A percentile compares a stretch with the other conserved stretches of the same genome.
Evolutionary conservation across 106 monocot genomes (phyloP).

Genomic region (Platanthera guangdongensis): DNA sequence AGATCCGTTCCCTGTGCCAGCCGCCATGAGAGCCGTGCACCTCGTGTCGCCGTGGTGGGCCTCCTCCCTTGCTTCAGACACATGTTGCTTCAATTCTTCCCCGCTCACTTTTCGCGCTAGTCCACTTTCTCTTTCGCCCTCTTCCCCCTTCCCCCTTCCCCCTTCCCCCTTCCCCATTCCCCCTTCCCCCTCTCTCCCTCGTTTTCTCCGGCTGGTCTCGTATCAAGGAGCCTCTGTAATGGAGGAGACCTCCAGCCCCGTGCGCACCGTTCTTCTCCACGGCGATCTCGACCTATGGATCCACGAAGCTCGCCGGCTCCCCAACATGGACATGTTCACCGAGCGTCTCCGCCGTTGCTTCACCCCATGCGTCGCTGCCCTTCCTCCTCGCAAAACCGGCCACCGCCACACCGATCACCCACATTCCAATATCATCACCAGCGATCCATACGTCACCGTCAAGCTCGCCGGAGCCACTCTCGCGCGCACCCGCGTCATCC

Average conservation of each 20-base stretch:
- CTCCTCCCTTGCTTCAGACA: not conserved
- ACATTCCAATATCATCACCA: constrained; percentile 40
- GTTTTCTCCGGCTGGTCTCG: not conserved
- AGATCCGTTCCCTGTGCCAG: no score
- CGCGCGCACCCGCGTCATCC: constrained; percentile 62
- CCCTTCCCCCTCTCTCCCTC: not conserved
- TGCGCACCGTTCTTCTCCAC: constrained; percentile 30
- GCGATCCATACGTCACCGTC: constrained; percentile 73
- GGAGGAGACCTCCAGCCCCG: not conserved
- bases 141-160: not conserved
- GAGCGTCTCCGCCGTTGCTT: constrained; percentile 47
- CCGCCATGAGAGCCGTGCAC: no score
- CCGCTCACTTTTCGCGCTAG: no score
- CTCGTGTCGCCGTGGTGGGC: not conserved
- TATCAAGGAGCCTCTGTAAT: not conserved
- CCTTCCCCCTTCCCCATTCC: not conserved
- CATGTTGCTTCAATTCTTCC: not conserved
- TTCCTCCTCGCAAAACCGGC: not conserved
- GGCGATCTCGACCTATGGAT: constrained; percentile 57
- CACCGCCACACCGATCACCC: constrained; percentile 4
- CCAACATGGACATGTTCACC: constrained; percentile 62
- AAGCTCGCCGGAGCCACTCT: constrained; percentile 41
- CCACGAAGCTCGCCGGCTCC: constrained; percentile 43
- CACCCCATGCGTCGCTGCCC: constrained; percentile 23
- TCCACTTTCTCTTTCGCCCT: not conserved